Evolutionary conservation across 768 basidiomycete genomes (phyloP), one percentile per base, ranked within the genome.

Genomic region (Cytidiella melzeri): DNA sequence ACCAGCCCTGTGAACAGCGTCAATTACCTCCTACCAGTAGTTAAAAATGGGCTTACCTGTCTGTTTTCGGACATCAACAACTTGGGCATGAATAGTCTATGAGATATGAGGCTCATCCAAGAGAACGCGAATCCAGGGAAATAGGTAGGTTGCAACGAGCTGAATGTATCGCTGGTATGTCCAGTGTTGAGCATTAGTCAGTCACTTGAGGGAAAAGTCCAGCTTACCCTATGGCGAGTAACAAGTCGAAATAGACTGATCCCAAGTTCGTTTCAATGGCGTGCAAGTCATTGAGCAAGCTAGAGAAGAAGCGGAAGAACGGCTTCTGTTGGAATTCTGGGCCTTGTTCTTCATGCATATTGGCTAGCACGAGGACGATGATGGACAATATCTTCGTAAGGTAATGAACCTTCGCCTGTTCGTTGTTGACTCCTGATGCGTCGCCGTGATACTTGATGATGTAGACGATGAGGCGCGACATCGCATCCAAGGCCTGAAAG

Each of bases 401-500:
- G 69, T 97, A 98, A 65, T 95, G 90, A 11, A 94, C 90, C 66
- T 96, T 96, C 15, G 93, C 92, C 58, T 92, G 87, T 58, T 95
- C 93, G 59, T 91, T 92, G 67, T 93, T 90, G 51, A 90, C 76
- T 9, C 90, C 92, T 11, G 87, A 83, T 23, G 93, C 90, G 69
- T 99, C 96, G 10, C 94, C 96, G 57, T 98, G 95, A 65, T 98
- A 97, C 73, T 98, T 98, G 80, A 98, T 93, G 70, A 99, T 94
- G 67, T 96, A 92, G 28, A 92, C 88, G 56, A 99, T 91, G 53
- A 99, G 74, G 55, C 92, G 82, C 30, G 95, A 92, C 74, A 97
- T 83, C 1, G 96, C 93, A 66, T 99, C 96, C 59, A 98, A 73
- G 13, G 92, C 88, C 64, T 91, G 92, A 73, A 94, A 97, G 20